These are phyloP conservation scores for Clausena lansium DNA, from an alignment of 345 rosid species.

Conservation along the genomic window DNA sequence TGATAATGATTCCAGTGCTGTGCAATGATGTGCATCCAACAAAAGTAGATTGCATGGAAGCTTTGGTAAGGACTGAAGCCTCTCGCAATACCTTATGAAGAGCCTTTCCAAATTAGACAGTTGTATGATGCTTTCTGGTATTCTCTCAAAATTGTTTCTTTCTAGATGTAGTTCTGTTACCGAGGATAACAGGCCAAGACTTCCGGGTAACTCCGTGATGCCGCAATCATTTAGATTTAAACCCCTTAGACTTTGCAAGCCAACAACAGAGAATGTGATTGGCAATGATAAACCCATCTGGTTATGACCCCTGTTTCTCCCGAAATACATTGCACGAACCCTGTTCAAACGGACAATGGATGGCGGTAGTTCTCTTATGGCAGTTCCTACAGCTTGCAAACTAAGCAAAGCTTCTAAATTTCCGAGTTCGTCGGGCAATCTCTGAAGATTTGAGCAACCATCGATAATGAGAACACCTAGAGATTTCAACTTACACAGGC, in stretches of 20 bases:
- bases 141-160: too few relatives aligned
- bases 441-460: neutral
- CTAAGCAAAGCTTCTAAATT: neutral
- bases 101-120: too few relatives aligned
- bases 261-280: neutral
- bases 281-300: too few relatives aligned
- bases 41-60: too few relatives aligned
- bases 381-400: constrained; percentile 13
- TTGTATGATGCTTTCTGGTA: too few relatives aligned
- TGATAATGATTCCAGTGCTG: too few relatives aligned
- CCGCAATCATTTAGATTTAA: neutral
- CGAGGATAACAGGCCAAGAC: neutral
- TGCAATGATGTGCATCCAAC: neutral
- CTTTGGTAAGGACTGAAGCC: too few relatives aligned
- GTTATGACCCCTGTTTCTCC: too few relatives aligned
- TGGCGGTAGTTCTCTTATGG: constrained; percentile 5
- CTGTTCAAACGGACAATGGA: too few relatives aligned
- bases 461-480: constrained; percentile 6
- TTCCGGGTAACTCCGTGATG: neutral
- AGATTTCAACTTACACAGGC: constrained; percentile 20
- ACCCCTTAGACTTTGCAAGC: neutral
- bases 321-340: too few relatives aligned
- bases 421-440: neutral
- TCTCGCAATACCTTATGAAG: too few relatives aligned
- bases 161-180: neutral